These are phyloP conservation scores for Pichia paraexigua DNA, from an alignment of 805 yeast genomes.

Conservation along the genomic window DNA sequence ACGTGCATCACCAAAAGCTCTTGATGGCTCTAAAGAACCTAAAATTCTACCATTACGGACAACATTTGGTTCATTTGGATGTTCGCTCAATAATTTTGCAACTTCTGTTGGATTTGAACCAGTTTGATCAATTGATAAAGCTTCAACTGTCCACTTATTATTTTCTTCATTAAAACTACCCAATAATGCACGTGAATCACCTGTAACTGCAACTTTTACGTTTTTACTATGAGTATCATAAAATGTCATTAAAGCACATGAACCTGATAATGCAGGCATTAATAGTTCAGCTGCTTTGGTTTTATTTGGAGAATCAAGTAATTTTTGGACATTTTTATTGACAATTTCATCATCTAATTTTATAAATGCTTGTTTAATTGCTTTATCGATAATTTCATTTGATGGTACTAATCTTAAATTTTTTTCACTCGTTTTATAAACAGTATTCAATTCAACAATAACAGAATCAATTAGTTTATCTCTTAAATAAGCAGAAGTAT, in stretches of 20 bases:
- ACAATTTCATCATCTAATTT: conserved; percentile 84
- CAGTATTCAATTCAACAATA: conserved; percentile 64
- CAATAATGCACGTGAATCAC: conserved; percentile 88
- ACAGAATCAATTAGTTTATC: conserved; percentile 72
- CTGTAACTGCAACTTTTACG: conserved; percentile 88
- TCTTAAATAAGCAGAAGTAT: conserved; percentile 78
- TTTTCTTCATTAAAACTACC: conserved; percentile 61
- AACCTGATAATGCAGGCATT: conserved; percentile 92
- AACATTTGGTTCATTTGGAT: conserved; percentile 84
- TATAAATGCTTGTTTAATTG: conserved; percentile 73
- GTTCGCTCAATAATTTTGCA: conserved; percentile 72
- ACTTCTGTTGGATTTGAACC: conserved; percentile 88
- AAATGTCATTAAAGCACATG: conserved; percentile 84
- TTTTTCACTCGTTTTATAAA: conserved; percentile 47
- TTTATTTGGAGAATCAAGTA: conserved; percentile 59
- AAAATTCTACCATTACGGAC: conserved; percentile 82
- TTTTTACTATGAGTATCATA: conserved; percentile 69
- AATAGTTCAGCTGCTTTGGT: conserved; percentile 64
- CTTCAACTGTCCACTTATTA: conserved; percentile 73
- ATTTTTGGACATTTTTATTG: conserved; percentile 57
- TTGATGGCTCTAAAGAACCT: conserved; percentile 89
- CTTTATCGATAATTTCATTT: conserved; percentile 65
- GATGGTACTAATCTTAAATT: conserved; percentile 54
- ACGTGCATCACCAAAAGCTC: conserved; percentile 97
- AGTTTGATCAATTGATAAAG: conserved; percentile 86